Base-by-base conservation (phyloP, 148 eudicot genomes). In the Simmondsia chinensis region DNA sequence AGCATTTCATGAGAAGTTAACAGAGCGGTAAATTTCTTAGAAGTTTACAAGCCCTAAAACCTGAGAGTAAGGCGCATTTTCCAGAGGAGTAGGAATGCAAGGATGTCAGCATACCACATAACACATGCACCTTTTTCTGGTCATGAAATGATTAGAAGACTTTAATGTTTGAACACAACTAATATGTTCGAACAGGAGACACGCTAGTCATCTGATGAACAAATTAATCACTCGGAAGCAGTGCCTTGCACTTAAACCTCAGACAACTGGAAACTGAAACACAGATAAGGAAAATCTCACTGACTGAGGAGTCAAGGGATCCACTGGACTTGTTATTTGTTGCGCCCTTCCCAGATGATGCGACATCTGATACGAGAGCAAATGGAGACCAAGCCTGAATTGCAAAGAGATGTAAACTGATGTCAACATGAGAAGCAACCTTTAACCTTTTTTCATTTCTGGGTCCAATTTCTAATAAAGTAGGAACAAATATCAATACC, bases 371-470 rank as follows among this genome's bases (percentile, higher is more conserved):
- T 33, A 68, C 73, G 57, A 73, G 33, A 56, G 55, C 34, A 64
- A 91, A 74, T 20, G 97, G 95, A 7, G 69, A 74, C 97, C 97
- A 91, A 42, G 85, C 95, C 95, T 91, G 69, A 37, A 56, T 40
- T 37, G 12, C 39, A 50, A 30, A 15, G 43, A 15, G 20, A 42
- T n/a, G n/a, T n/a, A n/a, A n/a, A n/a, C n/a, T n/a, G n/a, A 40
- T 15, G 29, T 8, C 48, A 53, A n/a, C n/a, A 43, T 7, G 7
- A 16, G 5, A 20, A 22, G 10, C n/a, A n/a, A n/a, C n/a, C n/a
- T n/a, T n/a, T n/a, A n/a, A n/a, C 10, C 31, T 25, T 9, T 43
- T 13, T 37, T 7, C 41, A 12, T 34, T 24, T 28, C 19, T 15
- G 31, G 7, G 21, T 15, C 21, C 18, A 13, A 55, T 4, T 35